Conservation (phyloP, 495 filamentous ascomycete species). For the Opeltia flavorubescens region DNA sequence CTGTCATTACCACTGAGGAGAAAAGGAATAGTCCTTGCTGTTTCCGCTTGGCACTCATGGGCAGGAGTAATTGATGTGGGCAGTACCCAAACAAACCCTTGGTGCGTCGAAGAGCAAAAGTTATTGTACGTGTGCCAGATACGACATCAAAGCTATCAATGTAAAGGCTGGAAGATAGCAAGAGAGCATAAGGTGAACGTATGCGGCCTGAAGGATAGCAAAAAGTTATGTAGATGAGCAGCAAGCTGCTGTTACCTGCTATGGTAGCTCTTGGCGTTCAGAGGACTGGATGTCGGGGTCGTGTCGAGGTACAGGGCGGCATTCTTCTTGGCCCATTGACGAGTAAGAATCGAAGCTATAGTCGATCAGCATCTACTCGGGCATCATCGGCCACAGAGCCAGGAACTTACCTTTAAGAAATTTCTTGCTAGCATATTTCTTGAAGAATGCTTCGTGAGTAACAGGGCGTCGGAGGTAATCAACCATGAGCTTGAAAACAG, state of each 20-base stretch:
- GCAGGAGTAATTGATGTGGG: not conserved
- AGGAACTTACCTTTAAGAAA: slow-evolving; percentile 72
- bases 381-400: slow-evolving; percentile 1
- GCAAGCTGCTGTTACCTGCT: not conserved
- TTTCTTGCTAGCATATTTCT: slow-evolving; percentile 98
- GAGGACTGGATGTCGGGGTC: not conserved
- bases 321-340: slow-evolving; percentile 80
- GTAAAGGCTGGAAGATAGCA: not conserved
- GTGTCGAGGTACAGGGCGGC: slow-evolving; percentile 25
- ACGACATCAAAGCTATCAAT: not conserved
- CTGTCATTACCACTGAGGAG: slow-evolving; percentile 1
- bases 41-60: not conserved
- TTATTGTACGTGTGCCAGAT: not conserved
- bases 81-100: not conserved
- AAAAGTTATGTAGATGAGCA: not conserved
- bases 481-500: slow-evolving; percentile 86
- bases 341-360: slow-evolving; percentile 77
- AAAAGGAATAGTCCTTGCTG: not conserved
- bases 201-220: not conserved
- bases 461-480: slow-evolving; percentile 86
- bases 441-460: slow-evolving; percentile 92
- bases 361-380: not conserved
- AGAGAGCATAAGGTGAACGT: not conserved
- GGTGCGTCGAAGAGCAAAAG: not conserved
- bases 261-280: not conserved